Base-by-base conservation (phyloP, 2,329 filamentous ascomycete genomes). In the Trichoderma sp. region DNA sequence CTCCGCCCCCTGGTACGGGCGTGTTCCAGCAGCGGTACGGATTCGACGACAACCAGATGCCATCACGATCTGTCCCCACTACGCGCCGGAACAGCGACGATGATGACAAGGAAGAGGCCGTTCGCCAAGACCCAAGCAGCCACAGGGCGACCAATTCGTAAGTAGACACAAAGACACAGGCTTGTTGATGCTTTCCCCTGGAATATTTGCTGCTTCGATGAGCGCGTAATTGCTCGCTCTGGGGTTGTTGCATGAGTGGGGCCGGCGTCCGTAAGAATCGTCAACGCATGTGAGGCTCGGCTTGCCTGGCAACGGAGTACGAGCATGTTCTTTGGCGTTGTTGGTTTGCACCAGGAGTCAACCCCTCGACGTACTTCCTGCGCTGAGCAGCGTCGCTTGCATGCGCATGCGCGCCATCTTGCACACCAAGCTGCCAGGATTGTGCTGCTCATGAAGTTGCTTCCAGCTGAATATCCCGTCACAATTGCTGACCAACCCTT, bases 1-100 rank as follows among this genome's bases (percentile, higher is more conserved):
- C 93, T 27, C 93, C 93, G 10, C 89, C 90, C 70, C 86, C 86
- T 15, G 87, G 87, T 54, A 83, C 88, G 70, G 87, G 87, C 56
- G 83, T 88, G 70, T 82, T 85, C 72, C 87, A 86, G 70, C 85
- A 84, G 70, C 82, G 85, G 65, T 88, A 87, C 69, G 83, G 84
- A 53, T 86, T 85, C 73, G 76, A 78, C 22, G 77, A 78, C 32
- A 71, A 70, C 25, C 69, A 77, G 85, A 81, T 92, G 57, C 91
- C 92, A 17, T 94, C 93, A 13, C 91, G 93, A 72, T 97, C 94
- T 29, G 90, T 97, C 60, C 93, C 94, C 56, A 89, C 87, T 34
- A 95, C 94, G 70, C 88, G 94, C 71, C 91, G 94, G 72, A 96
- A 97, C 77, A 98, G 94, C 64, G 92, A 97, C 76, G 91, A 94